Conservation (phyloP, 116 monocot genomes). For the Cymodocea nodosa region DNA sequence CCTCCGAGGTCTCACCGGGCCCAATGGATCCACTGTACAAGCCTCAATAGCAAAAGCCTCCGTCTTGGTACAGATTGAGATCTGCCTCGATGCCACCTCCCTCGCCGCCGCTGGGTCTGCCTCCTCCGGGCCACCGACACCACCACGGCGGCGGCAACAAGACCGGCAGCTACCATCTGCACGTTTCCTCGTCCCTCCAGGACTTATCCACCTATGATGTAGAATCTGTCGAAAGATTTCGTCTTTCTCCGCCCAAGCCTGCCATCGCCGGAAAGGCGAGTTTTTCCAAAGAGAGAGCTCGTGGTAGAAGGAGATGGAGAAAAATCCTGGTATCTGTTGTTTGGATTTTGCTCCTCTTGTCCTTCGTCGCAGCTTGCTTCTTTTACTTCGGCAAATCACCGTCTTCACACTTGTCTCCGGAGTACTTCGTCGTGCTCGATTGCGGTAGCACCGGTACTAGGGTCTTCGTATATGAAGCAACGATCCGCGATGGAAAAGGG, state of each 20-base stretch:
- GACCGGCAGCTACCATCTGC: constrained; percentile 15
- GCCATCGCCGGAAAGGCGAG: constrained; percentile 26
- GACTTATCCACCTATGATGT: constrained; percentile 44
- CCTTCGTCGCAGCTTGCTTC: constrained; percentile 25
- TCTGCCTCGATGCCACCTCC: too few species aligned
- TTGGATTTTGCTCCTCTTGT: constrained; percentile 23
- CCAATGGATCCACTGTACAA: too few species aligned
- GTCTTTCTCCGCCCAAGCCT: constrained; percentile 16
- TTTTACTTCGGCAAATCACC: constrained; percentile 33
- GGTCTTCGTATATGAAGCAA: constrained; percentile 67
- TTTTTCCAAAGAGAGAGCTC: constrained; percentile 56
- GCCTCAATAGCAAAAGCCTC: too few species aligned
- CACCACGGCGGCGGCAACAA: too few species aligned
- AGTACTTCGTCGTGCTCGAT: constrained; percentile 80
- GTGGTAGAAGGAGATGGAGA: constrained; percentile 28
- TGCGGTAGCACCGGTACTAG: constrained; percentile 93
- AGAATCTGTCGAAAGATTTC: constrained; percentile 20
- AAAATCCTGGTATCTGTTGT: constrained; percentile 12
- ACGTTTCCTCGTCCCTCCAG: constrained; percentile 63
- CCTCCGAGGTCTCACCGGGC: too few species aligned
- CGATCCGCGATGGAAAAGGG: not conserved
- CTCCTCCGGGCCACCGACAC: too few species aligned
- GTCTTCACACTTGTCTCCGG: constrained; percentile 17
- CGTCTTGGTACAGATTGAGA: too few species aligned
- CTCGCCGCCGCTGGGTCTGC: too few species aligned